These are phyloP conservation scores for Hordeum marinum DNA, from an alignment of 176 grass and related monocot genomes.

Conservation along the genomic window DNA sequence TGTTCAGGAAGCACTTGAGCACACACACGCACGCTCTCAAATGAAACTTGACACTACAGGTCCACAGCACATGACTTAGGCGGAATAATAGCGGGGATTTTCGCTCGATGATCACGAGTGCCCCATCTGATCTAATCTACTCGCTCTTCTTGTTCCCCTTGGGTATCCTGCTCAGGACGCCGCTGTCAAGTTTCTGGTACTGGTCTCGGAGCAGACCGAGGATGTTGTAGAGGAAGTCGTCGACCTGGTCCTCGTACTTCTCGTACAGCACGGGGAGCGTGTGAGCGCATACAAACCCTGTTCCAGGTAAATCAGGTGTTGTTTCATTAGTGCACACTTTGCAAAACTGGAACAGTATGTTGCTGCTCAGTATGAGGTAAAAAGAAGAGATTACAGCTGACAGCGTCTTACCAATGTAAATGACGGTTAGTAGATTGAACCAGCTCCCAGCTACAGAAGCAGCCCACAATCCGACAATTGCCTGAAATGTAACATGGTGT, in stretches of 20 bases:
- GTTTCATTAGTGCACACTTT: background rate
- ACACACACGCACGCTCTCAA: background rate
- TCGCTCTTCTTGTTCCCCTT: conserved; percentile 76
- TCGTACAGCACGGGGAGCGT: conserved; percentile 84
- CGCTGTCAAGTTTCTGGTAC: conserved; percentile 58
- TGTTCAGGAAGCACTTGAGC: background rate
- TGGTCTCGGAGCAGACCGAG: conserved; percentile 55
- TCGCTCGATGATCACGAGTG: background rate
- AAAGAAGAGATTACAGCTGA: background rate
- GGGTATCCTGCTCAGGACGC: conserved; percentile 65
- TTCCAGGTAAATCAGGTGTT: background rate
- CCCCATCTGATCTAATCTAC: conserved; percentile 31
- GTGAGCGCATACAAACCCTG: conserved; percentile 84
- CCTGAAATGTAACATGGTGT: conserved; percentile 38
- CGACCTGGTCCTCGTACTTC: conserved; percentile 87
- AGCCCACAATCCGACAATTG: conserved; percentile 55
- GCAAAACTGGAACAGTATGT: background rate
- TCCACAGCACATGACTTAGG: background rate
- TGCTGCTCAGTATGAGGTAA: background rate
- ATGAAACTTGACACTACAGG: conserved; percentile 3
- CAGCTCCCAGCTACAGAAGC: conserved; percentile 75
- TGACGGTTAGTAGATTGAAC: conserved; percentile 84
- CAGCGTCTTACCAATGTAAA: conserved; percentile 72
- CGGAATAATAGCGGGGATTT: background rate
- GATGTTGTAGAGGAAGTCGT: conserved; percentile 54